A percentile compares a stretch with the other conserved stretches of the same genome.
phyloP scores from a whole-genome alignment of 495 filamentous ascomycete genomes.

The Penicillium turbatum region DNA sequence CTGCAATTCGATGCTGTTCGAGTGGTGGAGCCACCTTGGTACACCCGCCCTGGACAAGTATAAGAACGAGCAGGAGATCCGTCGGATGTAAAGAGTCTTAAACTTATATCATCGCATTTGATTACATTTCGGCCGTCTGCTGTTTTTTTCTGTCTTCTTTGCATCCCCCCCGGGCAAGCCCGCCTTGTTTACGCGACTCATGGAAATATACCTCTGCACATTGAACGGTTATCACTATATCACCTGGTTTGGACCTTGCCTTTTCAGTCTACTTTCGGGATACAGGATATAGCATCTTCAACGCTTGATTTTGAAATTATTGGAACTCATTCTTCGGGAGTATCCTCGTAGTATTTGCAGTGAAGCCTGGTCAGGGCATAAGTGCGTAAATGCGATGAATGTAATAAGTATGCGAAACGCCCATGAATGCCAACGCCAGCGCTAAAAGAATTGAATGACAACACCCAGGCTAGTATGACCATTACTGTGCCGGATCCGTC shows the following conservation, averaged over 20 bases:
- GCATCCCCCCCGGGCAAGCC: neutral
- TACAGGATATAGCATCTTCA: neutral
- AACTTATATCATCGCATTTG: neutral
- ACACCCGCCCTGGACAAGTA: constrained; percentile 74
- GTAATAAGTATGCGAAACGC: neutral
- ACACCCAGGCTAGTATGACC: neutral
- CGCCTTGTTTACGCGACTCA: constrained; percentile 3
- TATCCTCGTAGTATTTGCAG: neutral
- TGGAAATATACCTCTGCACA: constrained; percentile 13
- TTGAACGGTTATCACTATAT: neutral
- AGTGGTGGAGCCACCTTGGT: constrained; percentile 94
- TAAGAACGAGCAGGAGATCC: constrained; percentile 77
- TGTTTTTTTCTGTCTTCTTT: neutral
- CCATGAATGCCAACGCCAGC: constrained; percentile 4
- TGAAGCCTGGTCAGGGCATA: neutral
- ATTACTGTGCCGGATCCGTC: constrained; percentile 39
- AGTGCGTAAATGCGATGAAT: neutral
- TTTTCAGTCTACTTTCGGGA: neutral
- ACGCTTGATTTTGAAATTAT: neutral
- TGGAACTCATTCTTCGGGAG: neutral
- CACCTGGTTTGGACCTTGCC: neutral
- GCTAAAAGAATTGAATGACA: neutral
- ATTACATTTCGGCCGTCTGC: constrained; percentile 2
- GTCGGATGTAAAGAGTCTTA: constrained; percentile 62
- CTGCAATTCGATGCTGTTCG: constrained; percentile 93